Percentiles rank a stretch among this genome's conserved stretches.
These are phyloP conservation scores for Haberlea rhodopensis DNA, from an alignment of 257 asterid genomes.

Conservation along the genomic window DNA sequence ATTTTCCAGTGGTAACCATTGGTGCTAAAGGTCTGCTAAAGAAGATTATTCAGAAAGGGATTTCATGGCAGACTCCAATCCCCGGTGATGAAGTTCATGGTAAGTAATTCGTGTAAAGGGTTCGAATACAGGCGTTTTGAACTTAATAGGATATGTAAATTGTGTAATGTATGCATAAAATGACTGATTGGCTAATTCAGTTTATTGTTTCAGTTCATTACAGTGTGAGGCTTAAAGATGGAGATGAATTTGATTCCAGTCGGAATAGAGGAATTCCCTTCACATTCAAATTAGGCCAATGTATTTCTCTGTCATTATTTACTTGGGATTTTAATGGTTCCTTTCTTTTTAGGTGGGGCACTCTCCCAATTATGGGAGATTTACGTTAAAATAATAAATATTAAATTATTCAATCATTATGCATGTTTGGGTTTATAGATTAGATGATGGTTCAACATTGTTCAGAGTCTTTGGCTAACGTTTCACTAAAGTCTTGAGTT, in stretches of 20 bases:
- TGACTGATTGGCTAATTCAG: neutral
- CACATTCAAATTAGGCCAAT: conserved; percentile 59
- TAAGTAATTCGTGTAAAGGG: neutral
- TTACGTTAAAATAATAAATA: too few species aligned
- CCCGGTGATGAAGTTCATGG: conserved; percentile 71
- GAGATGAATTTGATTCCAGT: conserved; percentile 45
- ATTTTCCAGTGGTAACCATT: conserved; percentile 18
- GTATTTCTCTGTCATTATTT: conserved; percentile 26
- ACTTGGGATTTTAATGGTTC: too few species aligned
- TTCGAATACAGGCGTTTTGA: neutral
- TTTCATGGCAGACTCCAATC: conserved; percentile 58
- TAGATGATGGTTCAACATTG: too few species aligned
- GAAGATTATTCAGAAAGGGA: conserved; percentile 39
- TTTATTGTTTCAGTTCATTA: conserved; percentile 52
- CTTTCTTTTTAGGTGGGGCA: too few species aligned
- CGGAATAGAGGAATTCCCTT: conserved; percentile 44
- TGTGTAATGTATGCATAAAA: neutral
- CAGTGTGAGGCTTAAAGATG: conserved; percentile 42
- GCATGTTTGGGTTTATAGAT: too few species aligned
- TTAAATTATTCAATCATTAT: too few species aligned
- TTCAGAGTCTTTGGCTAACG: too few species aligned
- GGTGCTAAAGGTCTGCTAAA: conserved; percentile 45
- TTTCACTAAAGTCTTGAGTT: too few species aligned
- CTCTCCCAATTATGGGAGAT: too few species aligned
- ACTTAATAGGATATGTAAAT: too few species aligned